Conservation (phyloP, 1,139 yeast species). For the Saccharomyces uvarum region DNA sequence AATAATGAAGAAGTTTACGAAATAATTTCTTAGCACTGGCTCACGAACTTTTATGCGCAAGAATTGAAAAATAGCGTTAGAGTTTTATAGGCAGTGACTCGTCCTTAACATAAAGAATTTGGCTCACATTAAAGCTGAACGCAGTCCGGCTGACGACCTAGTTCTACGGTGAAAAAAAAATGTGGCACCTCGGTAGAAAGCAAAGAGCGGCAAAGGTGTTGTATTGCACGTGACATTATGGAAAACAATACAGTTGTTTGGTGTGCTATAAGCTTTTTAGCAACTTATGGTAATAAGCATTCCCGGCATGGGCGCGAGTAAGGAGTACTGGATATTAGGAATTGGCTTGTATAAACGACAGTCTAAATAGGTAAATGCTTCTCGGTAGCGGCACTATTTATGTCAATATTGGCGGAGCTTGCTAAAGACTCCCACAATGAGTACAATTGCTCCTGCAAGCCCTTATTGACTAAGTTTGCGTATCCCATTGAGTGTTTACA, state of each 20-base stretch:
- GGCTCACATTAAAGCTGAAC: background rate
- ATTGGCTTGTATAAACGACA: background rate
- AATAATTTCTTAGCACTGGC: background rate
- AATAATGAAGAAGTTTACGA: background rate
- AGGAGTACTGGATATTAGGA: background rate
- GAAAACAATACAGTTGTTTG: slow-evolving; percentile 30
- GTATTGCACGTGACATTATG: background rate
- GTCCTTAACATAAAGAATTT: background rate
- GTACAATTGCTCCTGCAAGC: slow-evolving; percentile 13
- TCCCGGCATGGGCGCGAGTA: background rate
- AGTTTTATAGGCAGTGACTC: background rate
- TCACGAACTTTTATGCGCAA: background rate
- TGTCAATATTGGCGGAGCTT: slow-evolving; percentile 50
- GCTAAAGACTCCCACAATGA: slow-evolving; percentile 16
- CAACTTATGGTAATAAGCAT: slow-evolving; percentile 12
- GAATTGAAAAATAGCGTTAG: background rate
- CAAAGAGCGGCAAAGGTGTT: background rate
- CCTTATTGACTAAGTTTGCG: slow-evolving; percentile 14
- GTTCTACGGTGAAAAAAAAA: background rate
- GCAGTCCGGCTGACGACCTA: background rate
- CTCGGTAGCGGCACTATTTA: background rate
- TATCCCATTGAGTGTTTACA: slow-evolving; percentile 17
- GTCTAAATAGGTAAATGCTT: background rate
- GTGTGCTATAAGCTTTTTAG: slow-evolving; percentile 49
- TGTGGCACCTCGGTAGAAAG: background rate